phyloP scores from a whole-genome alignment of 495 filamentous ascomycete genomes.

The Hypoxylon lenormandii region DNA sequence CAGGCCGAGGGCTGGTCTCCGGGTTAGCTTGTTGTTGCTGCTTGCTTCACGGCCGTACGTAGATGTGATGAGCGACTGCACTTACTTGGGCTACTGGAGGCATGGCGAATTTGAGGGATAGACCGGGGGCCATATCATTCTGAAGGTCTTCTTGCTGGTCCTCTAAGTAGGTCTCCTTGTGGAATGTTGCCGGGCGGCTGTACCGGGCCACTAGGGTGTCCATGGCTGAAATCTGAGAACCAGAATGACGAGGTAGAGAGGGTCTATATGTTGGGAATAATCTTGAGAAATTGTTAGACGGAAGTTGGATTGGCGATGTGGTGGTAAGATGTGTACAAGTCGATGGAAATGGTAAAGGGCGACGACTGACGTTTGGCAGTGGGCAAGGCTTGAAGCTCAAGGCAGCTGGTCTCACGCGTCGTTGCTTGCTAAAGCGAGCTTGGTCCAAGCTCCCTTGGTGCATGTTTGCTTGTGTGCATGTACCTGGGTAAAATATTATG shows the following conservation, averaged over 20 bases:
- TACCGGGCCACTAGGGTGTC: conserved; percentile 93
- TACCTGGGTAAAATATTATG: conserved; percentile 15
- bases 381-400: conserved; percentile 43
- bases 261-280: not conserved
- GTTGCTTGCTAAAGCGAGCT: conserved; percentile 13
- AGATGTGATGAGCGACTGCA: conserved; percentile 4
- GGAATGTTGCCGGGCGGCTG: conserved; percentile 72
- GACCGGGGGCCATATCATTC: conserved; percentile 70
- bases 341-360: conserved; percentile 24
- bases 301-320: not conserved
- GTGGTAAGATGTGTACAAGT: conserved; percentile 7
- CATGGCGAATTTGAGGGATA: conserved; percentile 90
- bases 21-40: conserved; percentile 21
- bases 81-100: conserved; percentile 92
- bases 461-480: not conserved
- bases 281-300: conserved; percentile 5
- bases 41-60: conserved; percentile 1
- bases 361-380: conserved; percentile 38
- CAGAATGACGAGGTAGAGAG: not conserved
- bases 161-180: conserved; percentile 77
- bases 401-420: conserved; percentile 53
- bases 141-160: conserved; percentile 75
- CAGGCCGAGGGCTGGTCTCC: conserved; percentile 78
- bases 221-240: conserved; percentile 65
- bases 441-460: conserved; percentile 33